These are phyloP conservation scores for Aspergillus homomorphus DNA, from an alignment of 495 filamentous ascomycete genomes.

Conservation along the genomic window DNA sequence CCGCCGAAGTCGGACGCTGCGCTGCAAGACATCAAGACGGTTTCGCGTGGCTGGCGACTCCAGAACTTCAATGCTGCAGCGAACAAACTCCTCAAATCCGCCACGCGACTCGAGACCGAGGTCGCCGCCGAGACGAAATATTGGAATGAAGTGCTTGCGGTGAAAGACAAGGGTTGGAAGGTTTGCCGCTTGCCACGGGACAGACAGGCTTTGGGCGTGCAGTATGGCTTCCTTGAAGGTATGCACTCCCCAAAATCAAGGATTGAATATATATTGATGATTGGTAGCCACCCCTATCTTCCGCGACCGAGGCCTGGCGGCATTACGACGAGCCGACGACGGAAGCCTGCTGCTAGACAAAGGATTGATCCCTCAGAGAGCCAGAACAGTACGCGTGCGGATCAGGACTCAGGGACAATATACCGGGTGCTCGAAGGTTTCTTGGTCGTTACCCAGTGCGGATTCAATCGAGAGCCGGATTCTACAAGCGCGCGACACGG, in stretches of 20 bases:
- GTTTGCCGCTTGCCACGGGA: conserved; percentile 71
- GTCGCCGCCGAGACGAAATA: conserved; percentile 76
- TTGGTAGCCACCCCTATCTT: conserved; percentile 64
- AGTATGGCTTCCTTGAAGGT: conserved; percentile 84
- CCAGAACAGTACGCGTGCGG: conserved; percentile 63
- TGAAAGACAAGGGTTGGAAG: conserved; percentile 83
- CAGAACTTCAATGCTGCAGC: conserved; percentile 72
- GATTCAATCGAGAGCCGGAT: conserved; percentile 62
- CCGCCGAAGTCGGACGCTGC: conserved; percentile 50
- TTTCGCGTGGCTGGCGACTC: conserved; percentile 76
- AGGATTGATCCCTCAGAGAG: conserved; percentile 53
- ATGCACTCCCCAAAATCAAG: neutral
- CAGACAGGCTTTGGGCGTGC: conserved; percentile 71
- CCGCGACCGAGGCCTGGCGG: conserved; percentile 71
- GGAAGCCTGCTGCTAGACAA: conserved; percentile 73
- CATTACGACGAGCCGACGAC: conserved; percentile 68
- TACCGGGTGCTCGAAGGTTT: conserved; percentile 40
- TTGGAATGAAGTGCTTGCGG: conserved; percentile 79
- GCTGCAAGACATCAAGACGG: conserved; percentile 50
- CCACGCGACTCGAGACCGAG: conserved; percentile 68
- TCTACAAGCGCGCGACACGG: conserved; percentile 76
- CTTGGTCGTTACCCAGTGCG: conserved; percentile 27
- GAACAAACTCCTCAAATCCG: conserved; percentile 69
- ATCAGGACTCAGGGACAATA: conserved; percentile 41
- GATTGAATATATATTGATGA: conserved; percentile 8